Conservation (phyloP, 768 basidiomycete genomes). For the Termitomyces titanicus region DNA sequence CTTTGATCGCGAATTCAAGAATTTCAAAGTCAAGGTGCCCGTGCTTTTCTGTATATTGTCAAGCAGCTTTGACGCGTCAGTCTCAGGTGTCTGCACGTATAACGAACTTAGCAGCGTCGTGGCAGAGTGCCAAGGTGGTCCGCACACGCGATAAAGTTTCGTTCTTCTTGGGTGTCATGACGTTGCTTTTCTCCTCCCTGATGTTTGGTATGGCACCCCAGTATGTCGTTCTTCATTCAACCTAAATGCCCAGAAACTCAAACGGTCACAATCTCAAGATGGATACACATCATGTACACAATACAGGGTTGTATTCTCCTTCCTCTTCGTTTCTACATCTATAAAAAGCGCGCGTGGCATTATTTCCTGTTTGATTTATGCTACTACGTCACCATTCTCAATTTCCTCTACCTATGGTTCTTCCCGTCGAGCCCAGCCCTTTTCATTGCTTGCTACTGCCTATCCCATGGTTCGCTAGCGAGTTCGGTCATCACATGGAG, state of each 20-base stretch:
- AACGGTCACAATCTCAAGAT: slow-evolving; percentile 42
- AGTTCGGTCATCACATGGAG: slow-evolving; percentile 98
- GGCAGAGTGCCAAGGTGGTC: slow-evolving; percentile 91
- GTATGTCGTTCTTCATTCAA: slow-evolving; percentile 41
- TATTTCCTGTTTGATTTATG: slow-evolving; percentile 93
- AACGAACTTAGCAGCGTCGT: slow-evolving; percentile 71
- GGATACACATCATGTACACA: slow-evolving; percentile 88
- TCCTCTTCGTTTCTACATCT: slow-evolving; percentile 77
- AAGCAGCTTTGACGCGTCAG: slow-evolving; percentile 4
- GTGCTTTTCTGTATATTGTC: slow-evolving; percentile 2
- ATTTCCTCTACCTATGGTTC: slow-evolving; percentile 89
- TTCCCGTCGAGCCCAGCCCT: slow-evolving; percentile 73
- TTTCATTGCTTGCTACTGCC: slow-evolving; percentile 90
- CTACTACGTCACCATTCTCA: slow-evolving; percentile 91
- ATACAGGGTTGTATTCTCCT: slow-evolving; percentile 73
- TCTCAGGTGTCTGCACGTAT: slow-evolving; percentile 76
- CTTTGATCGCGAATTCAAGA: slow-evolving; percentile 81
- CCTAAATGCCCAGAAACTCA: slow-evolving; percentile 3
- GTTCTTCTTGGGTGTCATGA: slow-evolving; percentile 94
- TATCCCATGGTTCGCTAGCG: slow-evolving; percentile 87
- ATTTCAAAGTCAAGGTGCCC: slow-evolving; percentile 83
- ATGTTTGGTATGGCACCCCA: slow-evolving; percentile 87
- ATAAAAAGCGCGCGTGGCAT: slow-evolving; percentile 93
- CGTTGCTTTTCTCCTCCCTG: slow-evolving; percentile 77
- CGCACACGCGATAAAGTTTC: slow-evolving; percentile 81